These are phyloP conservation scores for Coniochaeta prunicola DNA, from an alignment of 2,329 filamentous ascomycete species.

Conservation along the genomic window DNA sequence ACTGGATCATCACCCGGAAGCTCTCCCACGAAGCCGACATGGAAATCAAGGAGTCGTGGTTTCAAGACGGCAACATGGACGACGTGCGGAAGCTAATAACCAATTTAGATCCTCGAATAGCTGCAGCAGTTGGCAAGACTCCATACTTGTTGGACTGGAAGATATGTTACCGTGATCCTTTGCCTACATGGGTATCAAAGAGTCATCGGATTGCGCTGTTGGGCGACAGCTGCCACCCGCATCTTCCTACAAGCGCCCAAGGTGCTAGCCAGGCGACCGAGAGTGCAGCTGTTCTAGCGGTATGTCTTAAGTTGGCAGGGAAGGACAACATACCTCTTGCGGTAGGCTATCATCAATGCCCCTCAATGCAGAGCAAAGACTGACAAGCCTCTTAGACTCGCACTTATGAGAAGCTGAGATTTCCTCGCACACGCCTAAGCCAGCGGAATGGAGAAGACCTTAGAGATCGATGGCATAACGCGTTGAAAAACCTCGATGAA, in stretches of 20 bases:
- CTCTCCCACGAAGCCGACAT: slow-evolving; percentile 30
- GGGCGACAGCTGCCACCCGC: slow-evolving; percentile 47
- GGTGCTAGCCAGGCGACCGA: slow-evolving; percentile 47
- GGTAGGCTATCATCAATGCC: slow-evolving; percentile 15
- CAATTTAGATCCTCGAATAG: slow-evolving; percentile 35
- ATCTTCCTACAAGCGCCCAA: slow-evolving; percentile 45
- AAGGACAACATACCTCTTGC: slow-evolving; percentile 30
- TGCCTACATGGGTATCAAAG: slow-evolving; percentile 43
- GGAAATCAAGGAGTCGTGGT: slow-evolving; percentile 40
- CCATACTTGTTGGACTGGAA: slow-evolving; percentile 43
- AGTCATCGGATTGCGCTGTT: slow-evolving; percentile 41
- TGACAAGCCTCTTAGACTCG: slow-evolving; percentile 21
- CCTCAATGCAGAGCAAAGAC: neutral
- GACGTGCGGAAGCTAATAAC: slow-evolving; percentile 28
- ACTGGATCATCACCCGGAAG: slow-evolving; percentile 39
- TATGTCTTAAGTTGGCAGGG: slow-evolving; percentile 34
- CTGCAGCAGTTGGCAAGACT: slow-evolving; percentile 36
- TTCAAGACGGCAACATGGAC: slow-evolving; percentile 37
- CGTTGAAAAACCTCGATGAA: slow-evolving; percentile 30
- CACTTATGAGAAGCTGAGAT: slow-evolving; percentile 34
- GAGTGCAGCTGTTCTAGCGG: slow-evolving; percentile 37
- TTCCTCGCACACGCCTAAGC: slow-evolving; percentile 28
- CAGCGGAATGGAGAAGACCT: slow-evolving; percentile 36
- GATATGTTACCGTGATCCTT: slow-evolving; percentile 44
- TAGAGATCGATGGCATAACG: slow-evolving; percentile 35